These are phyloP conservation scores for Penicillium pulvis DNA, from an alignment of 495 filamentous ascomycete genomes.

Conservation along the genomic window DNA sequence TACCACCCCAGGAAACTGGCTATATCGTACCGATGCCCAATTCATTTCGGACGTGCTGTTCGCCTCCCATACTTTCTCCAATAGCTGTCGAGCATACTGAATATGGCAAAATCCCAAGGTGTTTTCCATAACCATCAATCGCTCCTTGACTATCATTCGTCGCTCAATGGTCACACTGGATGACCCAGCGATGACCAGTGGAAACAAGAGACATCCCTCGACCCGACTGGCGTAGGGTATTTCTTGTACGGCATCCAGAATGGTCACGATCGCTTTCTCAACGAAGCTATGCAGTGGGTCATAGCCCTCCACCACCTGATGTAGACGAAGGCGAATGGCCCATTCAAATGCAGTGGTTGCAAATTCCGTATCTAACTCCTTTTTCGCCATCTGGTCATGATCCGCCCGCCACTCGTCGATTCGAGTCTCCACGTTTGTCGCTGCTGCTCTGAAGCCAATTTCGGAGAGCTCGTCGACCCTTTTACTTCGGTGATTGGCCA, in stretches of 20 bases:
- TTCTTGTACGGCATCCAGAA: slow-evolving; percentile 22
- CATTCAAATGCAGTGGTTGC: slow-evolving; percentile 32
- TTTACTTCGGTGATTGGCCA: slow-evolving; percentile 31
- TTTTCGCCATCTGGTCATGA: slow-evolving; percentile 8
- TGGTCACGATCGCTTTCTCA: slow-evolving; percentile 19
- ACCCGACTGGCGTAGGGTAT: slow-evolving; percentile 31
- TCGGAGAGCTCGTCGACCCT: slow-evolving; percentile 34
- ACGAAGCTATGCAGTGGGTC: slow-evolving; percentile 22
- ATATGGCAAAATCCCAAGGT: slow-evolving; percentile 34
- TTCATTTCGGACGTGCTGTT: slow-evolving; percentile 15
- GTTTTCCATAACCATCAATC: slow-evolving; percentile 35
- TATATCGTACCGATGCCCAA: slow-evolving; percentile 32
- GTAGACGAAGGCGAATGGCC: slow-evolving; percentile 32
- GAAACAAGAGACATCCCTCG: slow-evolving; percentile 32
- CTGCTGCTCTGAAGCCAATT: slow-evolving; percentile 33
- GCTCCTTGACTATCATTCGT: slow-evolving; percentile 32
- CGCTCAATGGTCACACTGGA: slow-evolving; percentile 26
- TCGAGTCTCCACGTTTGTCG: slow-evolving; percentile 20
- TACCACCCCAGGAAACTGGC: slow-evolving; percentile 31
- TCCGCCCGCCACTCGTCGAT: slow-evolving; percentile 28
- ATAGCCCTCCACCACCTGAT: slow-evolving; percentile 35
- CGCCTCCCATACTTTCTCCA: slow-evolving; percentile 27
- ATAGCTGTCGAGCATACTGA: slow-evolving; percentile 23
- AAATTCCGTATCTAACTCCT: slow-evolving; percentile 15
- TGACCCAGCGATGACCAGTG: slow-evolving; percentile 31